These are phyloP conservation scores for Casaregolazyma suthepensis DNA, from an alignment of 1,139 yeast genomes.

Conservation along the genomic window DNA sequence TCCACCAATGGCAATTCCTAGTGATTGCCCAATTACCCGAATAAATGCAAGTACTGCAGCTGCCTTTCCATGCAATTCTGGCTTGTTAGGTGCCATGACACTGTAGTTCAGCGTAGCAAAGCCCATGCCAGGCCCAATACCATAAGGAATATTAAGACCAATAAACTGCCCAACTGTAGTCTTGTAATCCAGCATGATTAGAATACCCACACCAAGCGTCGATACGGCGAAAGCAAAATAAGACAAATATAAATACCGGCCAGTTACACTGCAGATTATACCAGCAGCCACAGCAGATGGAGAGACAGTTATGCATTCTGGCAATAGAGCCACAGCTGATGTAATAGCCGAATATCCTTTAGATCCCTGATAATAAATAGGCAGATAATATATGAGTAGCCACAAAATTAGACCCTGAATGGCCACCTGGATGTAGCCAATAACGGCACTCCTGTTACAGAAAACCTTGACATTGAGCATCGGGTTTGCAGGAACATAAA, in stretches of 20 bases:
- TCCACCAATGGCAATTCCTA: slow-evolving; percentile 49
- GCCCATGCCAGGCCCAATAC: slow-evolving; percentile 46
- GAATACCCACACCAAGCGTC: slow-evolving; percentile 48
- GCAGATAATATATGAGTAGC: slow-evolving; percentile 39
- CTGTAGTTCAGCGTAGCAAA: slow-evolving; percentile 45
- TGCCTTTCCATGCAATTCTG: slow-evolving; percentile 47
- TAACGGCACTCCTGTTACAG: slow-evolving; percentile 31
- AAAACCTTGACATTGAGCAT: slow-evolving; percentile 40
- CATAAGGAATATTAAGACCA: slow-evolving; percentile 48
- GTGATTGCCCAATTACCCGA: slow-evolving; percentile 34
- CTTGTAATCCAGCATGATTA: slow-evolving; percentile 38
- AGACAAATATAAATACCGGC: slow-evolving; percentile 44
- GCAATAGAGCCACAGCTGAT: slow-evolving; percentile 54
- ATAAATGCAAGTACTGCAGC: slow-evolving; percentile 37
- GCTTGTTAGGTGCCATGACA: slow-evolving; percentile 42
- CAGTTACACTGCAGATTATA: slow-evolving; percentile 40
- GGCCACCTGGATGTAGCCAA: slow-evolving; percentile 35
- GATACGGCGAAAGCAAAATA: slow-evolving; percentile 40
- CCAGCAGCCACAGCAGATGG: slow-evolving; percentile 45
- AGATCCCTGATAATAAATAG: slow-evolving; percentile 53
- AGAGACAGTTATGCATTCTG: slow-evolving; percentile 49
- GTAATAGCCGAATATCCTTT: slow-evolving; percentile 44
- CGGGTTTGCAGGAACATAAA: slow-evolving; percentile 41
- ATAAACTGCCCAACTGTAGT: slow-evolving; percentile 39
- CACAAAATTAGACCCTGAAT: slow-evolving; percentile 38